Conservation (phyloP, 2,329 filamentous ascomycete genomes). For the Epichloe sp. region DNA sequence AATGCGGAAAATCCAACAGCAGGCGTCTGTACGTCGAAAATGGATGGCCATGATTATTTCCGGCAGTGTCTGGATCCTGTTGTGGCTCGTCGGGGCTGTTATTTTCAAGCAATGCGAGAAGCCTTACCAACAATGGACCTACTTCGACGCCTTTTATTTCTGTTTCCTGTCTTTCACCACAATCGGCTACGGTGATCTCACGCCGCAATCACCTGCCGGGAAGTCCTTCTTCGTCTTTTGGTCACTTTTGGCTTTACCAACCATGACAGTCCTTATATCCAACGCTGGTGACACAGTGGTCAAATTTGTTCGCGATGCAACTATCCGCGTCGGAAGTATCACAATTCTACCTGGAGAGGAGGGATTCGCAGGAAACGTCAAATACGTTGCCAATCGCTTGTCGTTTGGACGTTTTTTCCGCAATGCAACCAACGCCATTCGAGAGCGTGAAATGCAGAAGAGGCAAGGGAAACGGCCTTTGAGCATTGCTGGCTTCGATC, state of each 20-base stretch:
- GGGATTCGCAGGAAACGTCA: conserved; percentile 32
- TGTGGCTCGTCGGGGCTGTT: conserved; percentile 72
- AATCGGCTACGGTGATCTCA: conserved; percentile 74
- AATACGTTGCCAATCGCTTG: conserved; percentile 27
- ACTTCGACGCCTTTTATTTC: conserved; percentile 77
- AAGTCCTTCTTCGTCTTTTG: conserved; percentile 89
- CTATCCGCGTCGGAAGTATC: conserved; percentile 41
- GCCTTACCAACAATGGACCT: conserved; percentile 49
- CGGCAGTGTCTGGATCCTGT: conserved; percentile 49
- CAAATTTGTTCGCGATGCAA: conserved; percentile 41
- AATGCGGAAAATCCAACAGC: conserved; percentile 68
- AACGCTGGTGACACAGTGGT: conserved; percentile 79
- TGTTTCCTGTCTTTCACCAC: conserved; percentile 73
- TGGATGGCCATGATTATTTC: conserved; percentile 66
- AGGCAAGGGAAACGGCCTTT: not conserved
- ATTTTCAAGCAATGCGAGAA: conserved; percentile 50
- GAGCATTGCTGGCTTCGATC: conserved; percentile 2
- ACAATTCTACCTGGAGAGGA: conserved; percentile 48
- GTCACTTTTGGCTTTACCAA: conserved; percentile 74
- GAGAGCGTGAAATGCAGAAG: conserved; percentile 1
- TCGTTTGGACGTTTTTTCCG: conserved; percentile 30
- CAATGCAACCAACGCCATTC: conserved; percentile 2
- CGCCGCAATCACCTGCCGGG: conserved; percentile 63
- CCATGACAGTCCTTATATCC: conserved; percentile 75
- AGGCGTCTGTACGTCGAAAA: conserved; percentile 50